Evolutionary conservation across 495 filamentous ascomycete genomes (phyloP), one percentile per base, ranked within the genome.

Genomic region (Penicillium fimorum): DNA sequence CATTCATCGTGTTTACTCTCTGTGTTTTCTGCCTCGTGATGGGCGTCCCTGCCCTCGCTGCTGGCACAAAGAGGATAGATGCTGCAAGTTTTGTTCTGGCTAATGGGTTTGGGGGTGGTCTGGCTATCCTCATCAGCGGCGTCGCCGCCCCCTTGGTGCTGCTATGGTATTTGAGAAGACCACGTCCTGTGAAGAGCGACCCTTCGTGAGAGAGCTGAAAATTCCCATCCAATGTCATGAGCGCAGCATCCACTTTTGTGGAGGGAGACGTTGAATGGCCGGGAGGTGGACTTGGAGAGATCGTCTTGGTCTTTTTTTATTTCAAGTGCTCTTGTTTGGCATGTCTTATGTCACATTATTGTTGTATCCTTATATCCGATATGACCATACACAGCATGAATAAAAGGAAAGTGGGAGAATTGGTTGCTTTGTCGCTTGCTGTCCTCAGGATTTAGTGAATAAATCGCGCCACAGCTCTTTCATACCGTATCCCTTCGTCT

Each of bases 381-480:
- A 2, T 24, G 4, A 7, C 2, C 2, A 9, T 1, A 32, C 10
- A 37, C 5, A 37, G 10, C 11, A 15, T 35, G 20, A 18, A n/a
- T 18, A 37, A 10, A 30, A 37, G 18, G 3, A 33, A 11, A 11
- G 1, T 10, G n/a, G 47, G 30, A 37, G 6, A 6, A n/a, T 17
- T 17, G 6, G 15, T 10, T 49, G 17, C 12, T 18, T 47, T 17
- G 11, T 32, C 17, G 15, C 32, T 29, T 1, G 22, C 24, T n/a
- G 7, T 43, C 24, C 18, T 60, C 48, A 52, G 7, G 33, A 73
- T 33, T 71, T 70, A 46, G 77, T 75, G 65, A 85, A 96, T 27
- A 95, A 64, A 76, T 96, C 93, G 62, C 80, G 80, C 91, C 90
- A 96, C 61, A 96, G 86, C 65, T 97, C 84, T 66, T 80, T 87